Evolutionary conservation across 192 early-diverging fungal species (phyloP), one percentile per base, ranked within the genome.

Genomic region (Coemansia sp.): DNA sequence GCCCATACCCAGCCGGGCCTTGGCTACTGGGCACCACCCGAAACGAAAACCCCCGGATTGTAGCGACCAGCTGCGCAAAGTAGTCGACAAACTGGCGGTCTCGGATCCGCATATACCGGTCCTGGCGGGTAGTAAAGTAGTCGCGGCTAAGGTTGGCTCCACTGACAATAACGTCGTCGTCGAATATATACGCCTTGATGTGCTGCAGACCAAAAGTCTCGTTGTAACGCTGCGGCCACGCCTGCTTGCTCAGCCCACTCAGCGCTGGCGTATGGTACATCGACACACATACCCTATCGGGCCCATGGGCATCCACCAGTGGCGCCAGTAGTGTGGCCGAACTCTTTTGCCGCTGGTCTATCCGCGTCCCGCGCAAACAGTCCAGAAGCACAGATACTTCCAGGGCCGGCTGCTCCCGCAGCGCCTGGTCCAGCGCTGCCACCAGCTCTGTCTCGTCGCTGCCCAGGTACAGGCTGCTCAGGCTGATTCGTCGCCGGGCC

Each of bases 81-180:
- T 94, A 94, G 14, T 77, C 54, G 0, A 80, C 76, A 14, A 99
- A 34, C 23, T 43, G 42, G 3, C 63, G 51, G 22, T 82, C 62
- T 0, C 70, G 39, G 49, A 96, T 85, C 47, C 73, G 52, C 38
- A 97, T 78, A 42, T 96, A 97, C 17, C 96, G 84, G 72, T 99
- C 96, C 64, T 99, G 96, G 7, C 96, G 79, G 71, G 90, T 82
- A 12, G 80, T 84, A 76, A 99, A 99, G 62, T 99, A 99, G 56
- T 99, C 93, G 12, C 74, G 78, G 62, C 83, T 92, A 44, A 96
- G 74, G 51, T 97, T 97, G 7, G 94, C 96, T 0, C 95, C 92
- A 67, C 54, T 65, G 2, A 73, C 35, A 33, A 98, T 74, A 31
- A 92, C 78, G 20, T 89, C 65, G 53, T 95, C 80, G 61, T 98